A percentile compares a stretch with the other conserved stretches of the same genome.
phyloP scores from a whole-genome alignment of 2,329 filamentous ascomycete genomes.

The Phyllosticta citrichinensis region DNA sequence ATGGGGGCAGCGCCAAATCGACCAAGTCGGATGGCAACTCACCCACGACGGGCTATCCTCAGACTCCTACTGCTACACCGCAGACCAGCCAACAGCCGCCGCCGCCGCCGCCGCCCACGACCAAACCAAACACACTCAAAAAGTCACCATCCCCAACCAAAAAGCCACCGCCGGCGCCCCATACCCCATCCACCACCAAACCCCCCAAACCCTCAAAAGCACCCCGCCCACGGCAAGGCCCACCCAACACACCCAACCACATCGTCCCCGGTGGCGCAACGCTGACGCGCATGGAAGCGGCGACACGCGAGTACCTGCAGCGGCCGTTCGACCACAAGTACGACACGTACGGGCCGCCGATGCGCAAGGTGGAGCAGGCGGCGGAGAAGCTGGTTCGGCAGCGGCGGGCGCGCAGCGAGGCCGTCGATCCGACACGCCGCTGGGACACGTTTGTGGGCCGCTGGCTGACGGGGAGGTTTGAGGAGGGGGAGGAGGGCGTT shows the following conservation, averaged over 20 bases:
- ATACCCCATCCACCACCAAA: too few species aligned
- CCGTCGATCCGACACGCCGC: constrained; percentile 18
- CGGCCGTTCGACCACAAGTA: constrained; percentile 28
- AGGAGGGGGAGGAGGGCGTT: constrained; percentile 16
- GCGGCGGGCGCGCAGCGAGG: constrained; percentile 23
- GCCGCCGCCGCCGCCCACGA: background rate
- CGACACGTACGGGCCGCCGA: constrained; percentile 36
- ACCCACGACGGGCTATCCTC: background rate
- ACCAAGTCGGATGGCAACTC: background rate
- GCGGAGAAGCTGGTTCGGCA: constrained; percentile 40
- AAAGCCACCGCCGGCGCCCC: background rate
- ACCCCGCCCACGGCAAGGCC: background rate
- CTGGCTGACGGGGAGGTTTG: constrained; percentile 25
- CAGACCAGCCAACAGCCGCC: too few species aligned
- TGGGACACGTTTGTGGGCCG: constrained; percentile 32
- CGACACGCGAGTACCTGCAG: constrained; percentile 30
- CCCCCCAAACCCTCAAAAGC: background rate
- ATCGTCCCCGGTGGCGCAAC: constrained; percentile 32
- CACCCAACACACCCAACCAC: background rate
- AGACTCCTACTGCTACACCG: too few species aligned
- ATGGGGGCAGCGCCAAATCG: background rate
- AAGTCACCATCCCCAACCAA: background rate
- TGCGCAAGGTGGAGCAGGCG: constrained; percentile 34
- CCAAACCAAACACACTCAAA: background rate
- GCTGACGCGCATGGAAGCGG: constrained; percentile 35